Conservation (phyloP, 2,329 filamentous ascomycete genomes). For the Beauveria rudraprayagi region DNA sequence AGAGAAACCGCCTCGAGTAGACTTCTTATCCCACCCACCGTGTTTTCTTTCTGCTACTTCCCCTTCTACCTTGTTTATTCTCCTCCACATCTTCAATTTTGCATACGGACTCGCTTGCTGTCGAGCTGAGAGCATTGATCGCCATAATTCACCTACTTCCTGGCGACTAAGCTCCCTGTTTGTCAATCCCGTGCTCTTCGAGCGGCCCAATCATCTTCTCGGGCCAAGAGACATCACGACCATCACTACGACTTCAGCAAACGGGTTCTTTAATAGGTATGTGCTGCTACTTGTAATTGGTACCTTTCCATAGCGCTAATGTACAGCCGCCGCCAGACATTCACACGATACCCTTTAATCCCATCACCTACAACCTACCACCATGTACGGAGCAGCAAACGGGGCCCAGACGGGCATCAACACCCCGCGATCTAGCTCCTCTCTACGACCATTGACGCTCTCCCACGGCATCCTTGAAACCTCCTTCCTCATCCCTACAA, state of each 20-base stretch:
- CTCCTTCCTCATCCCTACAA: slow-evolving; percentile 90
- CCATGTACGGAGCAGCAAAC: slow-evolving; percentile 78
- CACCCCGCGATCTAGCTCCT: slow-evolving; percentile 88
- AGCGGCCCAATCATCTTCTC: not conserved
- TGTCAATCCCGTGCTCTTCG: not conserved
- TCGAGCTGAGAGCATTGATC: slow-evolving; percentile 1
- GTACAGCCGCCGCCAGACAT: slow-evolving; percentile 16
- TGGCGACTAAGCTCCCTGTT: slow-evolving; percentile 7
- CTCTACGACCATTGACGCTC: slow-evolving; percentile 83
- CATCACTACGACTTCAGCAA: slow-evolving; percentile 3
- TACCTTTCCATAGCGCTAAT: not conserved
- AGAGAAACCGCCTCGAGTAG: not conserved
- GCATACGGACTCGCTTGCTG: slow-evolving; percentile 12
- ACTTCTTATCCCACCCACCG: slow-evolving; percentile 10
- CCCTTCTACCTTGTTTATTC: slow-evolving; percentile 4
- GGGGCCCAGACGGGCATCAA: slow-evolving; percentile 93
- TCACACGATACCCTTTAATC: slow-evolving; percentile 35
- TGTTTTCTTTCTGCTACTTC: slow-evolving; percentile 4
- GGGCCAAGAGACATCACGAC: not conserved
- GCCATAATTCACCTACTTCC: slow-evolving; percentile 4
- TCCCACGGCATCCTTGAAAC: slow-evolving; percentile 93
- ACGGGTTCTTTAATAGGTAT: slow-evolving; percentile 26
- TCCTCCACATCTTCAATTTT: slow-evolving; percentile 8
- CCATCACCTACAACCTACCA: slow-evolving; percentile 22
- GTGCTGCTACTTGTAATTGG: slow-evolving; percentile 7